A percentile compares a stretch with the other conserved stretches of the same genome.
These are phyloP conservation scores for Trichophyton mentagrophytes DNA, from an alignment of 2,329 filamentous ascomycete species.

Conservation along the genomic window DNA sequence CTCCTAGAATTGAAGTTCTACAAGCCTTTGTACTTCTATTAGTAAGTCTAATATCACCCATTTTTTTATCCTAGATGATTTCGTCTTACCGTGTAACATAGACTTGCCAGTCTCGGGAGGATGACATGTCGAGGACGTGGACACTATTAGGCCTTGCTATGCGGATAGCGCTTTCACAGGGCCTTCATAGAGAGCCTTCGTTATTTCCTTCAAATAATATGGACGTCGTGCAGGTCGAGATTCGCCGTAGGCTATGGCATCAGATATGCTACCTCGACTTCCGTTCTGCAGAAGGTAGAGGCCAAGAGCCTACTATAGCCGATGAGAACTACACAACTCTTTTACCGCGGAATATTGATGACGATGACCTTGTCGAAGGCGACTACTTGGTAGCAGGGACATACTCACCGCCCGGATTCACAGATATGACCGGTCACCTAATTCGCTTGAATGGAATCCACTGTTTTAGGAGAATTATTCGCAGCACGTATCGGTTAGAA, in stretches of 20 bases:
- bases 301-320: conserved; percentile 10
- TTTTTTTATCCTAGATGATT: background rate
- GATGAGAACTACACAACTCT: conserved; percentile 11
- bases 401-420: conserved; percentile 4
- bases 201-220: conserved; percentile 10
- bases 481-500: conserved; percentile 7
- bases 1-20: background rate
- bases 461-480: conserved; percentile 9
- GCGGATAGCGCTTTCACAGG: conserved; percentile 11
- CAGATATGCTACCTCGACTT: conserved; percentile 12
- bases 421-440: conserved; percentile 11
- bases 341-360: conserved; percentile 10
- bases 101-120: conserved; percentile 11
- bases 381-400: background rate
- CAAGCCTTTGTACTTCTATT: background rate
- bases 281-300: conserved; percentile 9
- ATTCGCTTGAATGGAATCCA: conserved; percentile 10
- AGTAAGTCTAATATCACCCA: background rate
- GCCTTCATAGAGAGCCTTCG: conserved; percentile 10
- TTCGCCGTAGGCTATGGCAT: conserved; percentile 10
- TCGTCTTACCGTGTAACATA: background rate
- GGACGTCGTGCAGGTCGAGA: conserved; percentile 10
- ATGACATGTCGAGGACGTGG: conserved; percentile 11
- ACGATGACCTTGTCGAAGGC: conserved; percentile 9
- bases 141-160: conserved; percentile 9